Conservation (phyloP, 345 rosid genomes). For the Cardamine resedifolia region DNA sequence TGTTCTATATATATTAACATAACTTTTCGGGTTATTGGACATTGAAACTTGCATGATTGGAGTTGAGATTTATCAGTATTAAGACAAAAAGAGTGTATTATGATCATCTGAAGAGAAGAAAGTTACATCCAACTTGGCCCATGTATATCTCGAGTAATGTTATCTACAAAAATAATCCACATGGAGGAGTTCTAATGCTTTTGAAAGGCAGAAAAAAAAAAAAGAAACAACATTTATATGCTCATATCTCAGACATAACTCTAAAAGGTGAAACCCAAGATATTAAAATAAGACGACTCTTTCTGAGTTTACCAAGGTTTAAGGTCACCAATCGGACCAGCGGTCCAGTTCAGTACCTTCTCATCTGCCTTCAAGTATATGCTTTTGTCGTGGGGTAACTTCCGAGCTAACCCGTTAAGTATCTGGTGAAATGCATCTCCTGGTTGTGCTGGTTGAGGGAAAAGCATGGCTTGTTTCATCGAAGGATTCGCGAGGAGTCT, state of each 20-base stretch:
- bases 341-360: conserved; percentile 78
- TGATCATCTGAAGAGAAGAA: not conserved
- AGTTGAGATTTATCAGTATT: not conserved
- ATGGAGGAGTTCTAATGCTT: not conserved
- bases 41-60: not conserved
- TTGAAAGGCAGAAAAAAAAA: not conserved
- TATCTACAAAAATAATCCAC: conserved; percentile 36
- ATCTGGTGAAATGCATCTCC: conserved; percentile 98
- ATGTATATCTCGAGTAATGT: not conserved
- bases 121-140: not conserved
- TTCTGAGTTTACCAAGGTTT: conserved; percentile 70
- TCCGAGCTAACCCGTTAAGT: conserved; percentile 82
- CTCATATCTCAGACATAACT: not conserved
- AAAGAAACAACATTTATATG: conserved; percentile 3
- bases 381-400: conserved; percentile 66
- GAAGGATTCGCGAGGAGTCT: conserved; percentile 94
- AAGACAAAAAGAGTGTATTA: not conserved
- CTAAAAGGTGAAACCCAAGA: conserved; percentile 6
- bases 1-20: not conserved
- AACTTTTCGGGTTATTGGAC: not conserved
- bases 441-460: conserved; percentile 89
- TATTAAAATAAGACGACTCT: not conserved
- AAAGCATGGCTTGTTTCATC: conserved; percentile 89
- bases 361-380: conserved; percentile 57
- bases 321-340: conserved; percentile 77